Percentiles rank a stretch among this genome's conserved stretches.
These are phyloP conservation scores for Neurospora intermedia DNA, from an alignment of 495 filamentous ascomycete genomes.

Conservation along the genomic window DNA sequence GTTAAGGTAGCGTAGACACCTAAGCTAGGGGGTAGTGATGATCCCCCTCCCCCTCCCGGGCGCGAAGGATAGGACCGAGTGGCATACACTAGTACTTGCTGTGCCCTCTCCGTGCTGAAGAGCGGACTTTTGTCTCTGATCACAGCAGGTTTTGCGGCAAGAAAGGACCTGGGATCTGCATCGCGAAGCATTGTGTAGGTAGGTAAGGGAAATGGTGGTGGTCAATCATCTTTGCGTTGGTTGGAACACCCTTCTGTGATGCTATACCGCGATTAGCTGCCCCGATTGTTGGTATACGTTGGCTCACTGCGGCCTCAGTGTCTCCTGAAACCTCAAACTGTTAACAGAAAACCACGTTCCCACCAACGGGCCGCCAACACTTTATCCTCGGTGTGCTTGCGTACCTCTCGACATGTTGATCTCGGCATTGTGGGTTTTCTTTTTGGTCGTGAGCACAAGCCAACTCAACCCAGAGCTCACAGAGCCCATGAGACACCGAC, in stretches of 20 bases:
- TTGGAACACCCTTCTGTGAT: background rate
- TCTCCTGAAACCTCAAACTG: background rate
- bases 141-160: background rate
- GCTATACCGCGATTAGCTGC: background rate
- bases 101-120: background rate
- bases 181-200: background rate
- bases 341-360: background rate
- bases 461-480: background rate
- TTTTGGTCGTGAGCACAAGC: background rate
- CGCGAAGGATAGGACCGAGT: background rate
- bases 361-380: background rate
- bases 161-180: background rate
- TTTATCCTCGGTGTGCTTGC: background rate
- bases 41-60: background rate
- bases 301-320: background rate
- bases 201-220: background rate
- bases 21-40: background rate
- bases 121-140: background rate
- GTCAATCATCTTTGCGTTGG: background rate
- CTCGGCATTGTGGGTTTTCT: background rate
- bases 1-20: background rate
- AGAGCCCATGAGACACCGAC: background rate
- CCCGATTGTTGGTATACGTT: background rate
- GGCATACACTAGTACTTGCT: background rate
- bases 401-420: background rate